These are phyloP conservation scores for Microsporum ferrugineum DNA, from an alignment of 2,329 filamentous ascomycete genomes.

Conservation along the genomic window DNA sequence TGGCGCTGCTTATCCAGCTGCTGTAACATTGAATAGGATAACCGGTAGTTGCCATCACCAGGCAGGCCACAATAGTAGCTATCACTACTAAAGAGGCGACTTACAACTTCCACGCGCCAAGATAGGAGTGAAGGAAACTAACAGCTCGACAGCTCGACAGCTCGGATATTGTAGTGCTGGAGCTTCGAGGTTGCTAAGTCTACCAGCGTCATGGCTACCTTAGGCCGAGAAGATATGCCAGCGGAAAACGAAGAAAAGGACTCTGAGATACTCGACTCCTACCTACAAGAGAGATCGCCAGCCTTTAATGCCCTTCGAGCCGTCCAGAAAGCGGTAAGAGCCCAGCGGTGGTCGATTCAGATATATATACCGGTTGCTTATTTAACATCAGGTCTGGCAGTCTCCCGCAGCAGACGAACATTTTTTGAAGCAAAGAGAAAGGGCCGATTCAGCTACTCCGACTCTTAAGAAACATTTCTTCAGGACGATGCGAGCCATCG, in stretches of 20 bases:
- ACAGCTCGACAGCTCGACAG: too few relatives aligned
- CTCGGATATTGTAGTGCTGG: neutral
- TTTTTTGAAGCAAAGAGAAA: constrained; percentile 16
- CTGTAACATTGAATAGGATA: too few relatives aligned
- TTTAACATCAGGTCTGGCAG: neutral
- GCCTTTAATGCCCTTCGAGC: neutral
- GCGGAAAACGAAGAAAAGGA: neutral
- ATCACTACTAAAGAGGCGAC: too few relatives aligned
- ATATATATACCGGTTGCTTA: neutral
- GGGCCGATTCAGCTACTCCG: constrained; percentile 11
- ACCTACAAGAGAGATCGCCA: neutral
- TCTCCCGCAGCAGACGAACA: constrained; percentile 8
- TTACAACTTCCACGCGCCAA: too few relatives aligned
- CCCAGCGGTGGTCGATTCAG: neutral
- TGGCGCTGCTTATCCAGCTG: too few relatives aligned
- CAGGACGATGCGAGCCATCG: constrained; percentile 19
- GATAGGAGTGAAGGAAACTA: too few relatives aligned
- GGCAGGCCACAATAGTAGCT: too few relatives aligned
- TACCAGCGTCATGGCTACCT: neutral
- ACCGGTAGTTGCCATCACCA: too few relatives aligned
- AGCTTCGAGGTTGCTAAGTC: neutral
- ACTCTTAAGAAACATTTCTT: constrained; percentile 10
- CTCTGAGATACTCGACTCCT: neutral
- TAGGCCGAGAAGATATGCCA: neutral
- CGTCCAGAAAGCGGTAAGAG: neutral